Base-by-base conservation (phyloP, 805 yeast species). In the Starmerella floricola region DNA sequence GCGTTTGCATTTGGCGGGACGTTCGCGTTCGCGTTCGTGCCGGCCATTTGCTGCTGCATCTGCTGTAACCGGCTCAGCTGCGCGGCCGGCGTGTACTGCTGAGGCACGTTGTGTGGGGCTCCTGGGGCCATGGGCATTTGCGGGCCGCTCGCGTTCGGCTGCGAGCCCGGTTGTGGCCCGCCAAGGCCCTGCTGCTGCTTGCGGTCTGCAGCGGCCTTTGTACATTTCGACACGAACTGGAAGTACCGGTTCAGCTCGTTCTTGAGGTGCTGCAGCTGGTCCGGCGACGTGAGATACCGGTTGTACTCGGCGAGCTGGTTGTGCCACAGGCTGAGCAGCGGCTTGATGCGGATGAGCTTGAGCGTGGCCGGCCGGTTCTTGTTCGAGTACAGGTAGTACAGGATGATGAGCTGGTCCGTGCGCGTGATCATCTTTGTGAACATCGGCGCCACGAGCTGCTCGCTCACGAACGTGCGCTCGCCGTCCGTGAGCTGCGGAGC, bases 351-450 rank as follows among this genome's bases (percentile, higher is more conserved):
- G 46, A 86, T 69, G 45, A 86, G 71, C 51, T 82, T 73, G 54
- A 74, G 76, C 1, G 94, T 79, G 8, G 83, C 87, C 38, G 77
- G 82, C 37, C 69, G 71, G 58, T 80, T 81, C 52, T 78, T 76
- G 1, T 49, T 45, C 16, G 94, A 80, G 46, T 83, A 66, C 45
- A 79, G 71, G 55, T 73, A 85, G 54, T 82, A 83, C 55, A 81
- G 77, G 29, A 93, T 85, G 31, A 83, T 74, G 33, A 85, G 67
- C 46, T 78, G 78, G 56, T 84, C 93, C 15, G 80, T 79, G 48
- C 78, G 71, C 29, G 76, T 12, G 17, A 46, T 31, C 44, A 47
- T 69, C 59, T 73, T 75, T 49, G 79, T 68, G 53, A 74, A 79
- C 42, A 56, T 59, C 46, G 61, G 62, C 16, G 66, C 52, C 26